Conservation (phyloP, 1,284 basidiomycete genomes). For the Peniophora sp. region DNA sequence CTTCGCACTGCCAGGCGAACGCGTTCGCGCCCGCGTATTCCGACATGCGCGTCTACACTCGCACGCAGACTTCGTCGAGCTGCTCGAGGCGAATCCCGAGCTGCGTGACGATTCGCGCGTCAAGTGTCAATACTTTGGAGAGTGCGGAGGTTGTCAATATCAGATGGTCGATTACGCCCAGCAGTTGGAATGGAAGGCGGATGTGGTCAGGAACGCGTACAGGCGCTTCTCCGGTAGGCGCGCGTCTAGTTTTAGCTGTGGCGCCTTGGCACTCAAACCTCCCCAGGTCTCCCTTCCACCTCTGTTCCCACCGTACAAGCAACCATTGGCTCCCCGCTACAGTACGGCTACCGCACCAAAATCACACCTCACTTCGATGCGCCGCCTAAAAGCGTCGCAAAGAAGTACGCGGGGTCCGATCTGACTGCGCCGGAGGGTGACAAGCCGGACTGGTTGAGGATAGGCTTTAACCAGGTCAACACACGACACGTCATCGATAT, state of each 20-base stretch:
- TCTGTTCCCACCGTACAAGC: conserved; percentile 62
- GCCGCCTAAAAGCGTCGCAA: conserved; percentile 50
- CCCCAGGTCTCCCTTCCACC: conserved; percentile 44
- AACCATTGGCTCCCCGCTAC: conserved; percentile 81
- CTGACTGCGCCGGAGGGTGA: conserved; percentile 11
- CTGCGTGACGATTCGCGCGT: conserved; percentile 60
- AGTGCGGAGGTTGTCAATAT: conserved; percentile 75
- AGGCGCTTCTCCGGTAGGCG: conserved; percentile 71
- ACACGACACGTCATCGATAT: conserved; percentile 83
- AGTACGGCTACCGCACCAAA: conserved; percentile 94
- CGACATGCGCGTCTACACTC: conserved; percentile 63
- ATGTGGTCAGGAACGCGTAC: conserved; percentile 86
- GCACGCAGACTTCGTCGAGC: conserved; percentile 66
- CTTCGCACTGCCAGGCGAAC: conserved; percentile 78
- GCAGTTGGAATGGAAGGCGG: conserved; percentile 81
- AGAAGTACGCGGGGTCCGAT: conserved; percentile 14
- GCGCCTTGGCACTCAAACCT: neutral
- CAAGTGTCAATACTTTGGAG: conserved; percentile 81
- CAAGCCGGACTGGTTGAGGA: conserved; percentile 62
- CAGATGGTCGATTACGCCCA: conserved; percentile 87
- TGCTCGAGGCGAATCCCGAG: conserved; percentile 57
- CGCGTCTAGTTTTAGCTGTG: conserved; percentile 12
- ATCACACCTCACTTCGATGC: conserved; percentile 95
- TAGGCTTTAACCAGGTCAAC: conserved; percentile 87
- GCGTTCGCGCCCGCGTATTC: conserved; percentile 64